phyloP scores from a whole-genome alignment of 2,329 filamentous ascomycete species.

The Rutstroemia sp. region DNA sequence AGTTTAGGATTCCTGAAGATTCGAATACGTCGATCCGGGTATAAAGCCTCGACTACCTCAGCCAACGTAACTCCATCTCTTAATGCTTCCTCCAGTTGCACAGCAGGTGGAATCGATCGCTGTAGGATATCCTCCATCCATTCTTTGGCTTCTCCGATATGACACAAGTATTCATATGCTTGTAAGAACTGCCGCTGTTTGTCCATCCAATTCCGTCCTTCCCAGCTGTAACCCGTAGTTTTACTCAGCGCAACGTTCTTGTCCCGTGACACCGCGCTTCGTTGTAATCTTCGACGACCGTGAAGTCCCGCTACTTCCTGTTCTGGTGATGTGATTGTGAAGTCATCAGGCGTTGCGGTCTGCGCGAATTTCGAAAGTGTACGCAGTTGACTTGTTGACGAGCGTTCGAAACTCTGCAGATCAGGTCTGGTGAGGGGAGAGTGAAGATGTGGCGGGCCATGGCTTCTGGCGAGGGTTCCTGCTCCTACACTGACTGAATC shows the following conservation, averaged over 20 bases:
- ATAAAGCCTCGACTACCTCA: constrained; percentile 84
- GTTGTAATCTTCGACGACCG: constrained; percentile 75
- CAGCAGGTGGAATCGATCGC: constrained; percentile 79
- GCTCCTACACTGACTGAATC: constrained; percentile 38
- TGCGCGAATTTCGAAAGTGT: constrained; percentile 79
- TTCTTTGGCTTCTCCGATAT: constrained; percentile 97
- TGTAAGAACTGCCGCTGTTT: constrained; percentile 93
- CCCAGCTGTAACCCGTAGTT: constrained; percentile 58
- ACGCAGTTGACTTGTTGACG: constrained; percentile 81
- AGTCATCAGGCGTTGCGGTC: constrained; percentile 67
- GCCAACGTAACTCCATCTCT: constrained; percentile 90
- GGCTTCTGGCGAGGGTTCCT: constrained; percentile 5
- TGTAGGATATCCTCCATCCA: constrained; percentile 95
- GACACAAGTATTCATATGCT: constrained; percentile 96
- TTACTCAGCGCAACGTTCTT: constrained; percentile 40
- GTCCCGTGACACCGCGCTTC: constrained; percentile 37
- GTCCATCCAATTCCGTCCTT: constrained; percentile 95
- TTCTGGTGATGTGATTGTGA: constrained; percentile 67
- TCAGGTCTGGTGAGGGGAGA: constrained; percentile 59
- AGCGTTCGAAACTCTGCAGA: constrained; percentile 74
- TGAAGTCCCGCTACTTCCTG: constrained; percentile 85
- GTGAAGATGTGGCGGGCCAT: constrained; percentile 20
- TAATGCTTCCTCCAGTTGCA: constrained; percentile 86
- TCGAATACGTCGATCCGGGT: constrained; percentile 65
- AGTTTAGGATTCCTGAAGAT: constrained; percentile 83